Evolutionary conservation across 805 yeast genomes (phyloP).

Genomic region (Ogataea minuta): DNA sequence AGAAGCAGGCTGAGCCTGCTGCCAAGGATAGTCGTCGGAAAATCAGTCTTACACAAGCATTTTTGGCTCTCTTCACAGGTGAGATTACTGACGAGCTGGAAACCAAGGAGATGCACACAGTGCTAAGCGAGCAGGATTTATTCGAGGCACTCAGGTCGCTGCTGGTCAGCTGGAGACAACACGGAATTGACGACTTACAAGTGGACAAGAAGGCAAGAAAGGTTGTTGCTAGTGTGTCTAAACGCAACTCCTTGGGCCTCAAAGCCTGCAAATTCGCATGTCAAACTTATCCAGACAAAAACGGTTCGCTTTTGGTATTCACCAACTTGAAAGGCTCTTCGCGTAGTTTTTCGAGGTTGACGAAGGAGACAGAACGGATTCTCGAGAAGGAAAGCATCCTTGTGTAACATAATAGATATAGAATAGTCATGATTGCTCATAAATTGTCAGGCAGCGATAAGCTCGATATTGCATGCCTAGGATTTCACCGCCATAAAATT

Average conservation of each 20-base stretch:
- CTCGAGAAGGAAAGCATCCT: slow-evolving; percentile 63
- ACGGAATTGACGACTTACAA: slow-evolving; percentile 60
- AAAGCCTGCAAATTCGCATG: slow-evolving; percentile 65
- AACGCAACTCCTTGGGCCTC: slow-evolving; percentile 58
- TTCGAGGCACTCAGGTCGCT: slow-evolving; percentile 62
- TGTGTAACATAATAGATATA: slow-evolving; percentile 17
- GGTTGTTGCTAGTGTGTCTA: slow-evolving; percentile 62
- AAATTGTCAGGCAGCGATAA: too few species aligned
- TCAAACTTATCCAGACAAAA: slow-evolving; percentile 37
- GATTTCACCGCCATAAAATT: background rate
- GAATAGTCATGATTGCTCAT: too few species aligned
- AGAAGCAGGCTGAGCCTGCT: slow-evolving; percentile 25
- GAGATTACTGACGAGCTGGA: slow-evolving; percentile 21
- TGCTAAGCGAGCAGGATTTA: slow-evolving; percentile 50
- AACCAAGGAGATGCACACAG: slow-evolving; percentile 36
- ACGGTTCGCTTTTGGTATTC: slow-evolving; percentile 52
- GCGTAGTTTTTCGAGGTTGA: slow-evolving; percentile 57
- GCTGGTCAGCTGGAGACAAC: slow-evolving; percentile 64
- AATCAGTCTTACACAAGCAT: slow-evolving; percentile 30
- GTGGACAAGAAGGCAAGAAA: slow-evolving; percentile 42
- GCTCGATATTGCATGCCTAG: too few species aligned
- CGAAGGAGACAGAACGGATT: slow-evolving; percentile 62
- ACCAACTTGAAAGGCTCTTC: slow-evolving; percentile 64
- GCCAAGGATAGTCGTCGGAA: slow-evolving; percentile 19
- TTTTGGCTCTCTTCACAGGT: slow-evolving; percentile 41